A percentile compares a stretch with the other conserved stretches of the same genome.
phyloP scores from a whole-genome alignment of 768 basidiomycete genomes.

The Suillus weaverae region DNA sequence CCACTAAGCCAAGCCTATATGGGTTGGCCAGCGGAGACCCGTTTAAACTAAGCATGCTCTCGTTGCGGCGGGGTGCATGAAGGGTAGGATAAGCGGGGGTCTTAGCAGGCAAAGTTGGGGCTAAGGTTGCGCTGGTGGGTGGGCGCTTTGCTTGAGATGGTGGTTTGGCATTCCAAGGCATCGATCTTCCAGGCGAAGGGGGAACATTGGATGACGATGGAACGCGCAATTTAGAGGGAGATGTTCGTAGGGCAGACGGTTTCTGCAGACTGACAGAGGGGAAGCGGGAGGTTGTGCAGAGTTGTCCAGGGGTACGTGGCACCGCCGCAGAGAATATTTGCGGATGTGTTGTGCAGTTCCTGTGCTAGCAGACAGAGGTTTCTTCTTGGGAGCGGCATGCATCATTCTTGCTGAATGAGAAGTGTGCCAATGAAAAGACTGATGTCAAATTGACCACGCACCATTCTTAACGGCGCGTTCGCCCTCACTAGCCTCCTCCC shows the following conservation, averaged over 20 bases:
- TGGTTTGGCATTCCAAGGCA: slow-evolving; percentile 16
- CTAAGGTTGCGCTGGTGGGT: slow-evolving; percentile 71
- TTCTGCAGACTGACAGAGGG: slow-evolving; percentile 40
- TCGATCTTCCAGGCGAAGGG: slow-evolving; percentile 29
- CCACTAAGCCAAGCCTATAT: slow-evolving; percentile 66
- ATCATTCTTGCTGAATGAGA: slow-evolving; percentile 42
- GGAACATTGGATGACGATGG: slow-evolving; percentile 53
- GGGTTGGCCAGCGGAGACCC: slow-evolving; percentile 84
- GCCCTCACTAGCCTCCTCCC: slow-evolving; percentile 49
- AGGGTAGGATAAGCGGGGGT: slow-evolving; percentile 45
- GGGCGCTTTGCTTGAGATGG: slow-evolving; percentile 29
- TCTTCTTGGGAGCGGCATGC: slow-evolving; percentile 54
- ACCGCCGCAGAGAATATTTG: slow-evolving; percentile 30
- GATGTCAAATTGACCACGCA: slow-evolving; percentile 29
- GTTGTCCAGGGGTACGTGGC: background rate
- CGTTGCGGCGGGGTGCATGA: slow-evolving; percentile 70
- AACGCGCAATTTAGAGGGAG: slow-evolving; percentile 34
- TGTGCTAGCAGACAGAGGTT: slow-evolving; percentile 47
- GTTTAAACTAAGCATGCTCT: slow-evolving; percentile 78
- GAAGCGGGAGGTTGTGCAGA: slow-evolving; percentile 28
- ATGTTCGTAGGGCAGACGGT: slow-evolving; percentile 25
- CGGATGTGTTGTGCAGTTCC: slow-evolving; percentile 52
- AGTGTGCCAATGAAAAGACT: slow-evolving; percentile 3
- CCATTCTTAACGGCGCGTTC: slow-evolving; percentile 61
- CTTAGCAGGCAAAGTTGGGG: slow-evolving; percentile 53